phyloP scores from a whole-genome alignment of 768 basidiomycete species.

The Lactifluus subvellereus region DNA sequence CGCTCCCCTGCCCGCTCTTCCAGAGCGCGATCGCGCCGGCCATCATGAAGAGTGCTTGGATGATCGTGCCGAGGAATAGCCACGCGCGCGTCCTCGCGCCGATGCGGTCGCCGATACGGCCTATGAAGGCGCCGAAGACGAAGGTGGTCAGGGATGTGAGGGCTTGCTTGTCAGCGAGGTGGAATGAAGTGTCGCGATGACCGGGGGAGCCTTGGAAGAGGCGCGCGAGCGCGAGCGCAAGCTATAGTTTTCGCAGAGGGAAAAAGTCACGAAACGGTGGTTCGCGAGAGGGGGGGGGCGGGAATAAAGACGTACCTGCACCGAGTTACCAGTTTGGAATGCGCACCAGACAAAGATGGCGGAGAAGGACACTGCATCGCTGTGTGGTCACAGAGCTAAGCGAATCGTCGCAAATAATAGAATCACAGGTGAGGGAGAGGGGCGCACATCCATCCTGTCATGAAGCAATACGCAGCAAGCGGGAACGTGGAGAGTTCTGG shows the following conservation, averaged over 20 bases:
- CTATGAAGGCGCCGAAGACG: conserved; percentile 68
- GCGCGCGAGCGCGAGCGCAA: conserved; percentile 74
- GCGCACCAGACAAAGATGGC: conserved; percentile 82
- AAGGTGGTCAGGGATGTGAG: conserved; percentile 75
- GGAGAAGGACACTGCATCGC: conserved; percentile 68
- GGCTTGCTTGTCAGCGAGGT: conserved; percentile 78
- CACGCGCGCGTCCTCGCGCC: conserved; percentile 69
- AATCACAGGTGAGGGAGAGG: neutral
- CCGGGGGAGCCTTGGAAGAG: conserved; percentile 53
- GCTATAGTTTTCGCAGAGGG: conserved; percentile 35
- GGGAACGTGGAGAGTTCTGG: conserved; percentile 46
- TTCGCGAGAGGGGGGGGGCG: neutral
- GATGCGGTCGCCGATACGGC: conserved; percentile 78
- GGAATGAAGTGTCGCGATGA: conserved; percentile 56
- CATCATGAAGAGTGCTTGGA: conserved; percentile 76
- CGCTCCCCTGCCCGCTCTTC: conserved; percentile 54
- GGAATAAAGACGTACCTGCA: conserved; percentile 42
- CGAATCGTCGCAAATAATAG: neutral
- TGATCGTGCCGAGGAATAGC: conserved; percentile 63
- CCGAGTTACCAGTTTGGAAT: conserved; percentile 77
- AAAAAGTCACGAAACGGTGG: neutral
- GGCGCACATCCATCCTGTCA: conserved; percentile 73
- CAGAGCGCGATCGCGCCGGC: conserved; percentile 63
- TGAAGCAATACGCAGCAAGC: conserved; percentile 63
- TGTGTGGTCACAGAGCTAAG: conserved; percentile 27